These are phyloP conservation scores for Dovyalis caffra DNA, from an alignment of 345 rosid genomes.

Conservation along the genomic window DNA sequence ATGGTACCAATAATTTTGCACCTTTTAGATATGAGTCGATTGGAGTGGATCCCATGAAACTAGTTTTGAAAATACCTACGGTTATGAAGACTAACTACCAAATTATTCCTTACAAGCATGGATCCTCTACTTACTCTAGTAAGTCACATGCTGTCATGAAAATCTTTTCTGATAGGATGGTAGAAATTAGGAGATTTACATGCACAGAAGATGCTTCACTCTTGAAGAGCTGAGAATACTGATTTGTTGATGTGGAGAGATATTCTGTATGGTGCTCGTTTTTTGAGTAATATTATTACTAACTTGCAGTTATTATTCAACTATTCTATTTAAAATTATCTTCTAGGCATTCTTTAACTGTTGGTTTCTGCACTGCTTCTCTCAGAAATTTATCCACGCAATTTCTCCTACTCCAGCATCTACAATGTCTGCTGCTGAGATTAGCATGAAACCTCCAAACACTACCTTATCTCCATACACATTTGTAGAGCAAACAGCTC, in stretches of 20 bases:
- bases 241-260: not conserved
- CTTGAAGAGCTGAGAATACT: no score
- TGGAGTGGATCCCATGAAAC: no score
- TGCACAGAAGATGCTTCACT: no score
- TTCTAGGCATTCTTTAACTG: not conserved
- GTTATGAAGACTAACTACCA: no score
- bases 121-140: no score
- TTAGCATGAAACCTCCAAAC: slow-evolving; percentile 63
- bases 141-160: no score
- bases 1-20: no score
- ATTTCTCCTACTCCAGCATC: slow-evolving; percentile 80
- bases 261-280: not conserved
- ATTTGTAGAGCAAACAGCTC: slow-evolving; percentile 40
- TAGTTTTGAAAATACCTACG: no score
- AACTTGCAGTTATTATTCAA: slow-evolving; percentile 2
- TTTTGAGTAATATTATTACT: not conserved
- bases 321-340: not conserved
- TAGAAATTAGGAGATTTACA: no score
- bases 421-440: slow-evolving; percentile 74
- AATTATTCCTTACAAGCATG: no score
- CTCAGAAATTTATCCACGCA: slow-evolving; percentile 89
- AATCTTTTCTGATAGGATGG: no score
- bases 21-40: no score
- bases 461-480: slow-evolving; percentile 68
- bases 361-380: slow-evolving; percentile 14